Base-by-base conservation (phyloP, 2,329 filamentous ascomycete genomes). In the Colletotrichum ledebouriae region DNA sequence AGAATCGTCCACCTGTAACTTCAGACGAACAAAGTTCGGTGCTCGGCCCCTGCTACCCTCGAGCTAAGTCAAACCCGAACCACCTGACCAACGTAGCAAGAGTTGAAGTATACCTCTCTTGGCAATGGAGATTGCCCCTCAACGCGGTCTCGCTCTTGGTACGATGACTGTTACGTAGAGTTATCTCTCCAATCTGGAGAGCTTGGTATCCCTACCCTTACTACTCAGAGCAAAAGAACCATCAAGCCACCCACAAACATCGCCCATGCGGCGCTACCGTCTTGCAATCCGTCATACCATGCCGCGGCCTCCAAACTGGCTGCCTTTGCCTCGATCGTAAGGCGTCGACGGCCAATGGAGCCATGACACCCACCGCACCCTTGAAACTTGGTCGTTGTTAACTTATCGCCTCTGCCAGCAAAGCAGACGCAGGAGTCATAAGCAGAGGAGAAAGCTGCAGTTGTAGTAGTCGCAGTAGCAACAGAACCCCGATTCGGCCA, bases 21-120 rank as follows among this genome's bases (percentile, higher is more conserved):
- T 68, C 60, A 59, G 65, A 68, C 53, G 65, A 58, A 64, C 60
- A 63, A 64, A 63, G 50, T 60, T 59, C 65, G 53, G 60, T 65
- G 65, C 60, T n/a, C 34, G 59, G 59, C 25, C 59, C 42, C 33
- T 50, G 59, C 44, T 39, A 33, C 25, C 49, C 29, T 52, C 22
- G 15, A 39, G 42, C 20, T 5, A 25, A 57, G 7, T 17, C 34
- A 37, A 34, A 11, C n/a, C 15, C 15, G 13, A 39, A 25, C 12
- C 2, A 15, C 4, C 20, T 12, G 37, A 39, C 37, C 37, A 9
- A 25, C 9, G 46, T 49, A 49, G 3, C 20, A 29, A 13, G 41
- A 17, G 39, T 44, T 58, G 34, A 42, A 42, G n/a, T 22, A n/a
- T 56, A n/a, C 41, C 57, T 39, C 33, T 49, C 44, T 59, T 20